phyloP scores from a whole-genome alignment of 2,329 filamentous ascomycete genomes.

The Verticillium zaregamsianum region DNA sequence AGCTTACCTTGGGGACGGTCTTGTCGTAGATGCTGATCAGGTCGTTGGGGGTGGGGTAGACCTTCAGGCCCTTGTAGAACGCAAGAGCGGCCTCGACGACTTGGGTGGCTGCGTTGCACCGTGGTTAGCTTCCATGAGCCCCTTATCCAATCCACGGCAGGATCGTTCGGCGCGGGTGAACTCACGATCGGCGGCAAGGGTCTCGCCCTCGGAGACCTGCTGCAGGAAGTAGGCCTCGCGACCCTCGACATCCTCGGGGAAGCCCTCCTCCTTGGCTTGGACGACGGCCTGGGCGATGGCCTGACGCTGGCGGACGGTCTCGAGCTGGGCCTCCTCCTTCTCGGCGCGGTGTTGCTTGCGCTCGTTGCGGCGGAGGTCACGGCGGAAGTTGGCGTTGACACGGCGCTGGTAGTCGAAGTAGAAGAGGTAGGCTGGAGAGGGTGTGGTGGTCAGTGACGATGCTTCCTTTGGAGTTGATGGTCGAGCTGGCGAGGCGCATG shows the following conservation, averaged over 20 bases:
- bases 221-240: conserved; percentile 96
- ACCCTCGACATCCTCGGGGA: conserved; percentile 85
- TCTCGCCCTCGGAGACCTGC: conserved; percentile 86
- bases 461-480: not conserved
- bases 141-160: not conserved
- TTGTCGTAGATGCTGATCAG: conserved; percentile 97
- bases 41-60: conserved; percentile 90
- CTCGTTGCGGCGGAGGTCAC: conserved; percentile 68
- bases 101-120: conserved; percentile 6
- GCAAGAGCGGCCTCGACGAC: conserved; percentile 81
- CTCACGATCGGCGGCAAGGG: conserved; percentile 76
- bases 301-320: conserved; percentile 63
- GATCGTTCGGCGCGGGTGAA: conserved; percentile 12
- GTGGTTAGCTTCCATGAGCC: conserved; percentile 10
- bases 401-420: conserved; percentile 68
- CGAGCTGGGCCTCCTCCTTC: conserved; percentile 67
- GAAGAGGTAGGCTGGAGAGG: conserved; percentile 53
- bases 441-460: not conserved
- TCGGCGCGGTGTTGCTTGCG: conserved; percentile 66
- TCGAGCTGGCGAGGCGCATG: not conserved
- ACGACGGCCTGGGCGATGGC: conserved; percentile 72
- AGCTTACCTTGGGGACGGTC: conserved; percentile 83
- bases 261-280: conserved; percentile 83
- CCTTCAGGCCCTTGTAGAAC: conserved; percentile 98
- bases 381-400: conserved; percentile 60